Conservation (phyloP, 768 basidiomycete species). For the Chalciporus chontae region DNA sequence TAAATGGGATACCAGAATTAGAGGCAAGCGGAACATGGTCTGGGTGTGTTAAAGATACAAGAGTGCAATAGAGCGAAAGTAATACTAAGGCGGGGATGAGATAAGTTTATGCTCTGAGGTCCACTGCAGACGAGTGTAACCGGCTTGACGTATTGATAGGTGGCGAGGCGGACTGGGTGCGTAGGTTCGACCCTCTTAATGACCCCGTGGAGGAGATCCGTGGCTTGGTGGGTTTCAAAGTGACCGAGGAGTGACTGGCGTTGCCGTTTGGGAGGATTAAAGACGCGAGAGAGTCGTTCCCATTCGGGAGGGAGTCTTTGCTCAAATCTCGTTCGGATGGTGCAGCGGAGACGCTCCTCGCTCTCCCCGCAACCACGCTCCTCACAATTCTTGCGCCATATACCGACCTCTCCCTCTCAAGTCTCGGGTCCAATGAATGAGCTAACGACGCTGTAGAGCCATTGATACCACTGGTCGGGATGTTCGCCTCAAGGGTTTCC, state of each 20-base stretch:
- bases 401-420: slow-evolving; percentile 17
- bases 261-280: slow-evolving; percentile 23
- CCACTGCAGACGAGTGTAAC: slow-evolving; percentile 14
- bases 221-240: slow-evolving; percentile 16
- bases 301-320: slow-evolving; percentile 11
- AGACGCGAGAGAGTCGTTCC: slow-evolving; percentile 7
- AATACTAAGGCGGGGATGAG: slow-evolving; percentile 17
- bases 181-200: slow-evolving; percentile 19
- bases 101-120: slow-evolving; percentile 25
- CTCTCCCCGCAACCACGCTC: slow-evolving; percentile 48
- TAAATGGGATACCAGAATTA: slow-evolving; percentile 1
- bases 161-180: slow-evolving; percentile 7
- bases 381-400: slow-evolving; percentile 51
- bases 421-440: slow-evolving; percentile 30
- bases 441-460: slow-evolving; percentile 48
- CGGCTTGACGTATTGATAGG: slow-evolving; percentile 12
- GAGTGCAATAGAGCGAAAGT: slow-evolving; percentile 17
- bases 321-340: slow-evolving; percentile 28
- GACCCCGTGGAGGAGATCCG: slow-evolving; percentile 11
- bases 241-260: slow-evolving; percentile 18
- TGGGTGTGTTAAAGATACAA: slow-evolving; percentile 22
- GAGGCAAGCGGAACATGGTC: not conserved
- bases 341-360: slow-evolving; percentile 37
- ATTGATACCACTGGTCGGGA: slow-evolving; percentile 34
- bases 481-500: slow-evolving; percentile 60